phyloP scores from a whole-genome alignment of 805 yeast species.

The Lachancea nothofagi region DNA sequence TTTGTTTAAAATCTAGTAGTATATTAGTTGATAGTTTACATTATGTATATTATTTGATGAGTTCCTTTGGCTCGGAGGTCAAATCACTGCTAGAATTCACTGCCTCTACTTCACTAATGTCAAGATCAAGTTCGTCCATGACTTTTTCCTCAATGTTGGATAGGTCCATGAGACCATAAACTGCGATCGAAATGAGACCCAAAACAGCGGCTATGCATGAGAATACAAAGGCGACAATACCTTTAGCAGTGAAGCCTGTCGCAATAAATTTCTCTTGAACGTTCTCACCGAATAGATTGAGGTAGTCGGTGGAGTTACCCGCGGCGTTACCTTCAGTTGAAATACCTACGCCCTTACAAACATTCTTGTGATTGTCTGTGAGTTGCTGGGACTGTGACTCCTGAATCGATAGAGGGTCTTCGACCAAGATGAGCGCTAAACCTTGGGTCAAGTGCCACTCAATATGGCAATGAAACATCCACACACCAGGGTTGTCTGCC shows the following conservation, averaged over 20 bases:
- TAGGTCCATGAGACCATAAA: conserved; percentile 85
- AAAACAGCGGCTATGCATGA: conserved; percentile 79
- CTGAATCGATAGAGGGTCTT: conserved; percentile 74
- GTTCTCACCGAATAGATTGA: conserved; percentile 71
- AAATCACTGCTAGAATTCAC: conserved; percentile 20
- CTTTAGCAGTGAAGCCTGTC: conserved; percentile 87
- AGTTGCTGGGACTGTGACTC: conserved; percentile 47
- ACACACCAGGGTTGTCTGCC: conserved; percentile 95
- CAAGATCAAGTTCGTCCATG: conserved; percentile 46
- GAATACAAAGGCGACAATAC: conserved; percentile 90
- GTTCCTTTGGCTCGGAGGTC: neutral
- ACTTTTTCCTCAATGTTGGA: conserved; percentile 61
- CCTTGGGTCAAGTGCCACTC: conserved; percentile 99
- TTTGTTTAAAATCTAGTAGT: neutral
- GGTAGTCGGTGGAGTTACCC: conserved; percentile 56
- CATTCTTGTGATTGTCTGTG: conserved; percentile 52
- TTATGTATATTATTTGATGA: neutral
- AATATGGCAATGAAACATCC: conserved; percentile 98
- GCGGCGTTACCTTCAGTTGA: conserved; percentile 81
- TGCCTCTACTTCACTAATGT: conserved; percentile 37
- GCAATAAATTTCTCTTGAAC: conserved; percentile 66
- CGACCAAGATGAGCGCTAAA: conserved; percentile 71
- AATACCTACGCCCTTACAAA: conserved; percentile 56
- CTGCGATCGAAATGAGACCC: conserved; percentile 70
- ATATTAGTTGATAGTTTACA: neutral